Evolutionary conservation across 257 asterid species (phyloP).

Genomic region (Solanum stenotomum): DNA sequence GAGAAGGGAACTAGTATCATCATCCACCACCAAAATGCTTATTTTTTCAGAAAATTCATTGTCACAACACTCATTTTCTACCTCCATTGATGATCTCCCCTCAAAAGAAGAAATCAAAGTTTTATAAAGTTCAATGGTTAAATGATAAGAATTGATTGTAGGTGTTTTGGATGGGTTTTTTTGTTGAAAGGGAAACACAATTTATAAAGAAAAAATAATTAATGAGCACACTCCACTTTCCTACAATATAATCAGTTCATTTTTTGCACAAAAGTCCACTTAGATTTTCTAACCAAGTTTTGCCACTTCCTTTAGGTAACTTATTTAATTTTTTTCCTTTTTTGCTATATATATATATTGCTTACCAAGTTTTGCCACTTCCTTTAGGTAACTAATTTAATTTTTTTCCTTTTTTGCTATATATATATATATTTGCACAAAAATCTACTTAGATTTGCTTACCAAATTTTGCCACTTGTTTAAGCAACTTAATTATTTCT

Average conservation of each 20-base stretch:
- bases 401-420: too few relatives aligned
- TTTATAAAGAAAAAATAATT: not conserved
- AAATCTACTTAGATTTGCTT: not conserved
- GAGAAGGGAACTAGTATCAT: constrained; percentile 41
- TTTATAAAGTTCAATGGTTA: not conserved
- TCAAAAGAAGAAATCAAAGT: not conserved
- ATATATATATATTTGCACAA: too few relatives aligned
- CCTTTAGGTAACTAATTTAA: not conserved
- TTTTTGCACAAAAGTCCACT: not conserved
- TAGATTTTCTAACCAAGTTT: not conserved
- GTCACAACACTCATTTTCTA: not conserved
- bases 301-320: not conserved
- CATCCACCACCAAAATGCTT: constrained; percentile 47
- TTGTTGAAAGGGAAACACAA: not conserved
- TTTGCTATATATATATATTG: not conserved
- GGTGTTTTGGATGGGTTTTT: not conserved
- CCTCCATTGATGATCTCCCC: not conserved
- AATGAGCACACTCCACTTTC: not conserved
- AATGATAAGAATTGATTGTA: not conserved
- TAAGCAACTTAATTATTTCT: not conserved
- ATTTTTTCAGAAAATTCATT: not conserved
- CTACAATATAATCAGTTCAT: not conserved
- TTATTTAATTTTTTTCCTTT: too few relatives aligned
- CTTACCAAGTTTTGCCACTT: not conserved
- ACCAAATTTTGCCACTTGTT: not conserved